These are phyloP conservation scores for Fusarium temperatum DNA, from an alignment of 2,329 filamentous ascomycete species.

Conservation along the genomic window DNA sequence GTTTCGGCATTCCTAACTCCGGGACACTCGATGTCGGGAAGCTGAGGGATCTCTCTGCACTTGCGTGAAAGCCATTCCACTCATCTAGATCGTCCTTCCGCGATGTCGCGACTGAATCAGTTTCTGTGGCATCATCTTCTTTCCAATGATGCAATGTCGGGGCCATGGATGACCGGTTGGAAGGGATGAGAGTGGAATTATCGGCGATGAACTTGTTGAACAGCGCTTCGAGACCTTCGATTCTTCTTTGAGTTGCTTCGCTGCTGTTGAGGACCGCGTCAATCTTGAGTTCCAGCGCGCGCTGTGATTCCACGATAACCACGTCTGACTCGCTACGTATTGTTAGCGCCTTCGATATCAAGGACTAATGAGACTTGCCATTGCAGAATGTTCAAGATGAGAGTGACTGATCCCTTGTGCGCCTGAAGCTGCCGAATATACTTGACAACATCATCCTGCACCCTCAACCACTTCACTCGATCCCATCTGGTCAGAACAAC, in stretches of 20 bases:
- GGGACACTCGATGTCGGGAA: neutral
- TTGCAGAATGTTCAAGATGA: slow-evolving; percentile 18
- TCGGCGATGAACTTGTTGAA: slow-evolving; percentile 21
- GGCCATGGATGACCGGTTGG: neutral
- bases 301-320: slow-evolving; percentile 11
- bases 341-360: neutral
- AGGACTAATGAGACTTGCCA: neutral
- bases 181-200: neutral
- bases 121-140: neutral
- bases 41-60: slow-evolving; percentile 1
- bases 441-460: slow-evolving; percentile 21
- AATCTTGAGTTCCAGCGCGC: slow-evolving; percentile 2
- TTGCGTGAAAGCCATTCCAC: neutral
- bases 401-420: slow-evolving; percentile 15
- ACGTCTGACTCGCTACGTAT: slow-evolving; percentile 2
- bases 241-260: neutral
- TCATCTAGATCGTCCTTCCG: neutral
- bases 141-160: neutral
- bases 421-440: slow-evolving; percentile 18
- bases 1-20: neutral
- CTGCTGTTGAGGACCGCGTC: neutral
- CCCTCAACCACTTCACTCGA: slow-evolving; percentile 5
- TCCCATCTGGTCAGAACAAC: neutral
- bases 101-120: neutral
- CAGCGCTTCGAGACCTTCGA: slow-evolving; percentile 4